Evolutionary conservation across 108 stramenopile genomes (phyloP), one percentile per base, ranked within the genome.

Genomic region (Cyclostephanos invisitatus): DNA sequence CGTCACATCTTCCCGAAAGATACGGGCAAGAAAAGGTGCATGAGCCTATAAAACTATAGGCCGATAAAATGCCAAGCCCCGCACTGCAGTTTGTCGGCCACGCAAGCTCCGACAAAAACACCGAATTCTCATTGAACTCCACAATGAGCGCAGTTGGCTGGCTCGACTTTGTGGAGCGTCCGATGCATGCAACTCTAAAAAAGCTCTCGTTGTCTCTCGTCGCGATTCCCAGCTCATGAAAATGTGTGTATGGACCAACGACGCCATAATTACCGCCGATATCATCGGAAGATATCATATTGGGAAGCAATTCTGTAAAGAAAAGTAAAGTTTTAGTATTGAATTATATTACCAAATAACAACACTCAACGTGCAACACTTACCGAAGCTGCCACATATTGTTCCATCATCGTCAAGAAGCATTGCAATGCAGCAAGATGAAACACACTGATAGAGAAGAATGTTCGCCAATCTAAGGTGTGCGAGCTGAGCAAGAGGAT

Each of bases 401-500:
- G 76, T 36, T 18, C 91, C 91, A 67, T 75, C 57, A 0, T 46
- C 56, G 60, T 86, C 86, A 29, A 92, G 65, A 51, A 78, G 62
- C 60, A 89, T 67, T n/a, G 89, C 91, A 63, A 92, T 54, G 40
- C 88, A 81, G 50, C 80, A 76, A 7, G 85, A 85, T 9, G 85
- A 82, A 48, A 75, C 64, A 51, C 85, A 89, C 60, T 91, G 82
- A 67, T 89, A 91, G 18, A 93, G 66, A 2, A 93, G 77, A 8
- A 86, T 69, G 32, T 85, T 83, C 49, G 84, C 85, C 36, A 86
- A 83, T 48, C 40, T 60, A 22, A 92, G 68, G 51, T 77, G 85
- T n/a, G 58, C 64, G 15, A 92, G 63, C 44, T 46, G 44, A 15
- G 15, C 0, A 46, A 14, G 17, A 15, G 15, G 3, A 46, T 3